phyloP scores from a whole-genome alignment of 2,329 filamentous ascomycete genomes.

The Alternaria conjuncta region DNA sequence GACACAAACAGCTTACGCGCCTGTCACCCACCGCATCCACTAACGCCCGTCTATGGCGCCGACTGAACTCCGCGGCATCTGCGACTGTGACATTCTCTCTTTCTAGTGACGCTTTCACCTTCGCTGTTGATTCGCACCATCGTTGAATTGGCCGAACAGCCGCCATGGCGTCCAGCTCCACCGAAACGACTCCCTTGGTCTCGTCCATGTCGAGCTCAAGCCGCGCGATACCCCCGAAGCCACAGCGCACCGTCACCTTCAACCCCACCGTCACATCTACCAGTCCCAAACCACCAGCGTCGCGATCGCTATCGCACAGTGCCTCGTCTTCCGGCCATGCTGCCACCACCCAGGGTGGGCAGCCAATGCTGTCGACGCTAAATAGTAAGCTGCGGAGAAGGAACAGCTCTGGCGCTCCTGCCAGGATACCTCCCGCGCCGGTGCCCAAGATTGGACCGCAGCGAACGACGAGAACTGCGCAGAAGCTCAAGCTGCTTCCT shows the following conservation, averaged over 20 bases:
- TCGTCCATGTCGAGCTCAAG: conserved; percentile 42
- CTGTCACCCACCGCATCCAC: conserved; percentile 15
- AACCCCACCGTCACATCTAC: conserved; percentile 65
- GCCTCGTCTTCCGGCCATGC: conserved; percentile 35
- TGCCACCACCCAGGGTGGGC: conserved; percentile 48
- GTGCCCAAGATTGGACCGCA: conserved; percentile 86
- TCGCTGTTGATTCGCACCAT: not conserved
- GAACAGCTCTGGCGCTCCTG: conserved; percentile 77
- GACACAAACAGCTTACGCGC: conserved; percentile 13
- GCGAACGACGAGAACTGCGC: conserved; percentile 90
- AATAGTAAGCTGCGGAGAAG: conserved; percentile 87
- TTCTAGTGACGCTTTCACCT: not conserved
- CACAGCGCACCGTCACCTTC: conserved; percentile 75
- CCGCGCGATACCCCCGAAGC: conserved; percentile 41
- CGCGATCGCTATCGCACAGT: conserved; percentile 38
- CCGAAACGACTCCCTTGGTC: conserved; percentile 48
- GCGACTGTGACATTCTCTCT: conserved; percentile 5
- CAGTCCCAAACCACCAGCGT: conserved; percentile 47
- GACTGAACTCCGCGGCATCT: conserved; percentile 5
- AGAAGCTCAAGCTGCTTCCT: conserved; percentile 96
- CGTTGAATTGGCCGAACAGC: not conserved
- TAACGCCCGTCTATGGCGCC: conserved; percentile 21
- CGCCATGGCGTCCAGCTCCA: conserved; percentile 45
- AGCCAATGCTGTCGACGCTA: conserved; percentile 69
- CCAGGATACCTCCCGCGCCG: conserved; percentile 51